phyloP scores from a whole-genome alignment of 164 flowering plant species.

The Aristolochia fimbriata region DNA sequence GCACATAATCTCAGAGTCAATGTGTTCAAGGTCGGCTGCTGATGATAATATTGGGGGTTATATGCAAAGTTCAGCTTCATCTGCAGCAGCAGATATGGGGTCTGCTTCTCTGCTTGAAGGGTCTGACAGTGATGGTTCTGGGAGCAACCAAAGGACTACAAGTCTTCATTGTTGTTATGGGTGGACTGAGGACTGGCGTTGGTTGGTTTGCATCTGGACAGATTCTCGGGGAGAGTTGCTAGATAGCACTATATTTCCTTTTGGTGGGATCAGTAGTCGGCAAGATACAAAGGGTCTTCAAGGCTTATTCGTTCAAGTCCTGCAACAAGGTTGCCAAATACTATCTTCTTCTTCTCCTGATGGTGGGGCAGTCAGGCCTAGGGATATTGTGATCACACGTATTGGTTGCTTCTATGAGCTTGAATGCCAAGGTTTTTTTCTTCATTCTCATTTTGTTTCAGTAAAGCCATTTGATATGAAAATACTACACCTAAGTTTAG shows the following conservation, averaged over 20 bases:
- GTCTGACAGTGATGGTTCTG: constrained; percentile 47
- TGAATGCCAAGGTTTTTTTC: constrained; percentile 72
- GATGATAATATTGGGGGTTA: constrained; percentile 57
- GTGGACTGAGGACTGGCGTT: constrained; percentile 99
- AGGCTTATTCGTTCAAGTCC: constrained; percentile 76
- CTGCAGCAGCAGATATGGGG: constrained; percentile 45
- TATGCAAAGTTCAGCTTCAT: constrained; percentile 36
- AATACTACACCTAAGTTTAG: too few species aligned
- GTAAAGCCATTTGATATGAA: not conserved
- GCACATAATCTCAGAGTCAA: constrained; percentile 34
- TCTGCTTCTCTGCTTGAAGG: constrained; percentile 53
- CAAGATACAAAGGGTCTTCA: constrained; percentile 98
- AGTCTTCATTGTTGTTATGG: constrained; percentile 97
- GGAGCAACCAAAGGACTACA: constrained; percentile 38
- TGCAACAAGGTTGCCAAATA: constrained; percentile 83
- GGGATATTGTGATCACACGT: constrained; percentile 88
- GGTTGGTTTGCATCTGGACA: constrained; percentile 95
- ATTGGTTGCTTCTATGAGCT: constrained; percentile 93
- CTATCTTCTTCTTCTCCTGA: constrained; percentile 65
- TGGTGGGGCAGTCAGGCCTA: constrained; percentile 45
- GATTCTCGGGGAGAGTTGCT: constrained; percentile 95
- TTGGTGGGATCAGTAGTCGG: constrained; percentile 94
- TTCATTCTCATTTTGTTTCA: not conserved
- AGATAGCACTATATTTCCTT: constrained; percentile 90
- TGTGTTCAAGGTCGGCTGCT: constrained; percentile 22